Percentiles rank a stretch among this genome's conserved stretches.
These are phyloP conservation scores for Paralagenidium karlingii DNA, from an alignment of 352 stramenopile genomes.

Conservation along the genomic window DNA sequence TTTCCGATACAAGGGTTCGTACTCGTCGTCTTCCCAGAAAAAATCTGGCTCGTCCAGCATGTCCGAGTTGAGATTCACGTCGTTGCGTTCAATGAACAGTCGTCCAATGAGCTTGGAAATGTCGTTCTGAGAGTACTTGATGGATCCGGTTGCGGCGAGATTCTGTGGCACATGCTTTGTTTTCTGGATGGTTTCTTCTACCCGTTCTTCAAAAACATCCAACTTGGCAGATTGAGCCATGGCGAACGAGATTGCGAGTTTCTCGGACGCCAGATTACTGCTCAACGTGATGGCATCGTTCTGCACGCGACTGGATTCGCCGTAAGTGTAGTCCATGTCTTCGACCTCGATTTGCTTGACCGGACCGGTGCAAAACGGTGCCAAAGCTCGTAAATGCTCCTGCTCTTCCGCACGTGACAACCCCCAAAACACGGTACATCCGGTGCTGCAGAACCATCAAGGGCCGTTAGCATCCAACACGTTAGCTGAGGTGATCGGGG, in stretches of 20 bases:
- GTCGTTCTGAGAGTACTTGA: slow-evolving; percentile 82
- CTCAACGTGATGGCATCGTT: slow-evolving; percentile 82
- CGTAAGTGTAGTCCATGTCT: slow-evolving; percentile 84
- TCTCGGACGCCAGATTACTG: slow-evolving; percentile 74
- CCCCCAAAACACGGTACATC: slow-evolving; percentile 86
- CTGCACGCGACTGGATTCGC: slow-evolving; percentile 36
- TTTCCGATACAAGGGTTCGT: slow-evolving; percentile 86
- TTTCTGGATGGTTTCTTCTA: slow-evolving; percentile 80
- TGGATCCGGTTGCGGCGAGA: slow-evolving; percentile 78
- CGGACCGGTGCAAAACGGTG: slow-evolving; percentile 40
- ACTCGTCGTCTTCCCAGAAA: slow-evolving; percentile 91
- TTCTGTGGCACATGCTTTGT: slow-evolving; percentile 84
- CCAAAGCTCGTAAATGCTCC: slow-evolving; percentile 45
- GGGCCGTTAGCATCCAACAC: background rate
- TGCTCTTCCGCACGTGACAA: slow-evolving; percentile 72
- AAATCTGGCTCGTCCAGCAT: slow-evolving; percentile 92
- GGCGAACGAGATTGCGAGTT: slow-evolving; percentile 86
- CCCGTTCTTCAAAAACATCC: slow-evolving; percentile 87
- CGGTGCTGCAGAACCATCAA: slow-evolving; percentile 24
- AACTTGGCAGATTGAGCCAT: slow-evolving; percentile 89
- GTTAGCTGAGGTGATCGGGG: background rate
- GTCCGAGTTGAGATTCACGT: slow-evolving; percentile 91
- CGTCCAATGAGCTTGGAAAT: slow-evolving; percentile 87
- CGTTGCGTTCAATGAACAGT: slow-evolving; percentile 84
- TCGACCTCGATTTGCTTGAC: slow-evolving; percentile 81